Evolutionary conservation across 495 filamentous ascomycete genomes (phyloP).

Genomic region (Annulohypoxylon nitens): DNA sequence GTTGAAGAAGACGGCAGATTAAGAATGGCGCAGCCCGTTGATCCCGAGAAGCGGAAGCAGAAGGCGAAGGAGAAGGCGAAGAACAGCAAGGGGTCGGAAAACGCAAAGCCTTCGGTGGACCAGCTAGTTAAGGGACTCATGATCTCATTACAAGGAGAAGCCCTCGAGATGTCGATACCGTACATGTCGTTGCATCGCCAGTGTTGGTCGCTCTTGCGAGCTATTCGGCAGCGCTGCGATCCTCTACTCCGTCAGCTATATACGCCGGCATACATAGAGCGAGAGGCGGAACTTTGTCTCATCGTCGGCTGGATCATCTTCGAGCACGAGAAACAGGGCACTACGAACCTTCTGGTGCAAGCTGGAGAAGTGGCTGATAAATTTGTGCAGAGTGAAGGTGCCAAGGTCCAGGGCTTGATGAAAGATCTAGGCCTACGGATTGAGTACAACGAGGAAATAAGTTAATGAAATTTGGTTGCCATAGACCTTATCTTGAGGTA

Average conservation of each 20-base stretch:
- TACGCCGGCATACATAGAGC: slow-evolving; percentile 52
- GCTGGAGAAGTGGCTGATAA: background rate
- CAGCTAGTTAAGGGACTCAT: slow-evolving; percentile 36
- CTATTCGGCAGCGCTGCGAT: slow-evolving; percentile 50
- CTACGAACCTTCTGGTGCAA: background rate
- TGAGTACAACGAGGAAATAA: background rate
- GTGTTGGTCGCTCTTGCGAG: slow-evolving; percentile 56
- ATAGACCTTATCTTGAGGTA: background rate
- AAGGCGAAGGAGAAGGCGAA: slow-evolving; percentile 28
- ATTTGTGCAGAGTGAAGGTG: background rate
- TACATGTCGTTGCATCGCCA: slow-evolving; percentile 54
- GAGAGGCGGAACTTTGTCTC: slow-evolving; percentile 56
- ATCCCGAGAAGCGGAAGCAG: slow-evolving; percentile 22
- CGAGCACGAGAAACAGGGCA: background rate
- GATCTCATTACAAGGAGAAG: slow-evolving; percentile 47
- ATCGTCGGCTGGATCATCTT: slow-evolving; percentile 48
- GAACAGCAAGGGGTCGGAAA: slow-evolving; percentile 14
- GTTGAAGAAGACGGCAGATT: slow-evolving; percentile 35
- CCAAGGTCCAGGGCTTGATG: background rate
- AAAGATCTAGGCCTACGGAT: background rate
- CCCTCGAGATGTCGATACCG: slow-evolving; percentile 52
- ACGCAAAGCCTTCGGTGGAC: slow-evolving; percentile 16
- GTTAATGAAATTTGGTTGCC: background rate
- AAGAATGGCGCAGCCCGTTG: slow-evolving; percentile 27
- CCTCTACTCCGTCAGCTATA: slow-evolving; percentile 47